A percentile compares a stretch with the other conserved stretches of the same genome.
phyloP scores from a whole-genome alignment of 345 rosid species.

The Cardamine occulta region DNA sequence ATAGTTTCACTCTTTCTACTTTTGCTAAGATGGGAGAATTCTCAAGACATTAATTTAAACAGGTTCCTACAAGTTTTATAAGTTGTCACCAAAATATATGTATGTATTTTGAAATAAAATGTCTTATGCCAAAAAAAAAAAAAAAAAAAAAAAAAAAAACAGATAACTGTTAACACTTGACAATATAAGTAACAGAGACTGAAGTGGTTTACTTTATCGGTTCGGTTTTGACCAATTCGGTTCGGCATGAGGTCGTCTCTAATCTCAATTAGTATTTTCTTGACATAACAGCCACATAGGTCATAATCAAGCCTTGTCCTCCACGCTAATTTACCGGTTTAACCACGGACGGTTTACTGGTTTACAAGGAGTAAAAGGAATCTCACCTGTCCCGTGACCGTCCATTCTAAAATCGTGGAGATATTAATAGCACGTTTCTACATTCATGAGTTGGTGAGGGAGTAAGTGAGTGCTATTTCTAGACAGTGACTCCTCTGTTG shows the following conservation, averaged over 20 bases:
- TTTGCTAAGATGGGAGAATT: not conserved
- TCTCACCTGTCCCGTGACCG: not conserved
- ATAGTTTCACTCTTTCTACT: not conserved
- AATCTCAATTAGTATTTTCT: not conserved
- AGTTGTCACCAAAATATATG: not conserved
- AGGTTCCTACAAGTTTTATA: not conserved
- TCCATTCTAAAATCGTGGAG: not conserved
- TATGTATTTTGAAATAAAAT: not conserved
- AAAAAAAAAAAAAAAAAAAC: not conserved
- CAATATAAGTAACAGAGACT: too few relatives aligned
- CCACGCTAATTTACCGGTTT: not conserved
- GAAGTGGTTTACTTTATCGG: not conserved
- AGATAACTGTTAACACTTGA: too few relatives aligned
- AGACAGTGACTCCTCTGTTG: conserved; percentile 14
- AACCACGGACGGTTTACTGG: not conserved
- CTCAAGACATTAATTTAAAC: not conserved
- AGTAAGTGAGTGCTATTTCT: not conserved
- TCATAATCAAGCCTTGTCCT: not conserved
- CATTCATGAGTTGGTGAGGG: conserved; percentile 2
- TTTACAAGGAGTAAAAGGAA: not conserved
- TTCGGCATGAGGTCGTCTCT: not conserved
- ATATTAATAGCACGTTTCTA: not conserved
- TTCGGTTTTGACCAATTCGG: not conserved
- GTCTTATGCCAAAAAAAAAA: not conserved
- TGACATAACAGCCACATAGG: not conserved